phyloP scores from a whole-genome alignment of 192 early-diverging fungal species.

The Lunasporangiospora selenospora region DNA sequence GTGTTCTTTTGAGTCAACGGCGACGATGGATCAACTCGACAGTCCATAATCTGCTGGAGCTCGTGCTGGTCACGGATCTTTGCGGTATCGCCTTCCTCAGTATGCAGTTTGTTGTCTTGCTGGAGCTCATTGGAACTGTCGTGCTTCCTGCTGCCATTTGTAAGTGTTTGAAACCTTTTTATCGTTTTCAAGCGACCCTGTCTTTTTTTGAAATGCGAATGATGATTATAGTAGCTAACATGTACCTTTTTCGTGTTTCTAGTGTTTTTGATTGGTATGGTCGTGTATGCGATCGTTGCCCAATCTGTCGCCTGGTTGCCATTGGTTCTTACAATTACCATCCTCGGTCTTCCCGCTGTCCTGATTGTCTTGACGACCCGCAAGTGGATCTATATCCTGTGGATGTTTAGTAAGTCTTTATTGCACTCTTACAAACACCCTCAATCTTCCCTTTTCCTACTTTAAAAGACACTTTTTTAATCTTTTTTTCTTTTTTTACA shows the following conservation, averaged over 20 bases:
- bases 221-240: no score
- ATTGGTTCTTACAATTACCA: conserved; percentile 65
- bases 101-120: conserved; percentile 82
- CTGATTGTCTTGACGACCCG: conserved; percentile 77
- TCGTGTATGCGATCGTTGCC: conserved; percentile 52
- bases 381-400: conserved; percentile 75
- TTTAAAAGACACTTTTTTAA: background rate
- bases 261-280: conserved; percentile 58
- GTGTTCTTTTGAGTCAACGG: conserved; percentile 86
- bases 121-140: conserved; percentile 78
- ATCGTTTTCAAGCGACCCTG: no score
- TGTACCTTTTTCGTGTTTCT: conserved; percentile 1
- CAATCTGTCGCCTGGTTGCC: conserved; percentile 59
- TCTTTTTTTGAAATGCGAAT: no score
- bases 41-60: conserved; percentile 87
- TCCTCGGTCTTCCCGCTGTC: conserved; percentile 74
- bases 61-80: conserved; percentile 86
- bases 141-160: conserved; percentile 70
- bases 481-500: background rate
- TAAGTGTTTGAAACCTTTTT: conserved; percentile 49
- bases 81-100: conserved; percentile 91
- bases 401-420: conserved; percentile 61
- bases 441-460: no score
- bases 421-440: no score
- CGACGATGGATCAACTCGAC: conserved; percentile 97